Conservation (phyloP, 2,329 filamentous ascomycete species). For the Aspergillus fructus region DNA sequence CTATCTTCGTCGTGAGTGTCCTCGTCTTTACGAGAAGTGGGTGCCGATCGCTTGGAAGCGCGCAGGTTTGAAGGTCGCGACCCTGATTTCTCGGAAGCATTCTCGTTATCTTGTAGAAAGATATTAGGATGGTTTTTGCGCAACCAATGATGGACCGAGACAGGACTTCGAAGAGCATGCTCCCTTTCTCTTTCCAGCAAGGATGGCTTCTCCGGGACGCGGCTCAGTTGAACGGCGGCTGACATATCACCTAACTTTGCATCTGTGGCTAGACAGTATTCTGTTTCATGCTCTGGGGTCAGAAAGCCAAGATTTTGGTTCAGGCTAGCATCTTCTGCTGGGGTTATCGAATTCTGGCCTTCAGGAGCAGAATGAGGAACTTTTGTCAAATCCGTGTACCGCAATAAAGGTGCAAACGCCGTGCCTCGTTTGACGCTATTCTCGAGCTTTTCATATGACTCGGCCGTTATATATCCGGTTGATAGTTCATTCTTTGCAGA, state of each 20-base stretch:
- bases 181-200: slow-evolving; percentile 57
- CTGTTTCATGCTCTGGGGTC: slow-evolving; percentile 44
- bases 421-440: slow-evolving; percentile 37
- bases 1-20: slow-evolving; percentile 46
- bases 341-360: slow-evolving; percentile 15
- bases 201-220: slow-evolving; percentile 34
- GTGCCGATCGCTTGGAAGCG: slow-evolving; percentile 41
- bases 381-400: slow-evolving; percentile 33
- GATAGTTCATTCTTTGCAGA: slow-evolving; percentile 41
- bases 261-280: slow-evolving; percentile 44
- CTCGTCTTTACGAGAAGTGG: slow-evolving; percentile 40
- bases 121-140: slow-evolving; percentile 79
- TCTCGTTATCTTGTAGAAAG: slow-evolving; percentile 74
- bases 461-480: slow-evolving; percentile 34
- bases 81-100: slow-evolving; percentile 42
- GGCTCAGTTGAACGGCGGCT: slow-evolving; percentile 54
- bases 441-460: slow-evolving; percentile 41
- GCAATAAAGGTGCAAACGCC: slow-evolving; percentile 37
- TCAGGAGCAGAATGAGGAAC: slow-evolving; percentile 29
- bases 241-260: slow-evolving; percentile 40
- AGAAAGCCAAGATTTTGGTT: slow-evolving; percentile 44
- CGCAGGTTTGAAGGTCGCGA: slow-evolving; percentile 41
- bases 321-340: slow-evolving; percentile 21
- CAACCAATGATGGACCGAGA: slow-evolving; percentile 95
- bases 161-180: slow-evolving; percentile 70